Evolutionary conservation across 805 yeast genomes (phyloP).

Genomic region (Lipomyces sp.): DNA sequence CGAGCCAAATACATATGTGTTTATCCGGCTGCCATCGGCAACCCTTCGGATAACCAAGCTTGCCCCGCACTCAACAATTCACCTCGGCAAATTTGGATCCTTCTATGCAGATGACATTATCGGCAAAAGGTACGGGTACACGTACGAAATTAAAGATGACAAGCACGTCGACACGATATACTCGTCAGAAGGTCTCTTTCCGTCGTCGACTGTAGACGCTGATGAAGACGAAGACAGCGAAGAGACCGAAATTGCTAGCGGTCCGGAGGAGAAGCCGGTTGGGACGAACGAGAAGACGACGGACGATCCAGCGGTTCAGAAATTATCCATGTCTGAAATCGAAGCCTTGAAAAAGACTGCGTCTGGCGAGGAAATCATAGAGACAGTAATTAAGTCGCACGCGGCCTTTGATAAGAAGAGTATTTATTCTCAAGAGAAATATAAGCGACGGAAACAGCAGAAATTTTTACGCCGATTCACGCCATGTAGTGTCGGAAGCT

Average conservation of each 20-base stretch:
- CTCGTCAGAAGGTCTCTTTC: slow-evolving; percentile 32
- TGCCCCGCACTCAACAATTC: slow-evolving; percentile 61
- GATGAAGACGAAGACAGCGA: slow-evolving; percentile 38
- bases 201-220: slow-evolving; percentile 27
- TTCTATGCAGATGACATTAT: slow-evolving; percentile 74
- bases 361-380: slow-evolving; percentile 77
- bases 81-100: slow-evolving; percentile 89
- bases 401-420: slow-evolving; percentile 88
- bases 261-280: slow-evolving; percentile 40
- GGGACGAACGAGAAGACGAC: slow-evolving; percentile 66
- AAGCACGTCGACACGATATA: slow-evolving; percentile 40
- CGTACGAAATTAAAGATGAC: slow-evolving; percentile 78
- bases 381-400: slow-evolving; percentile 80
- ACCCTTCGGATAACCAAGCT: slow-evolving; percentile 75
- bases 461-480: slow-evolving; percentile 87
- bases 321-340: slow-evolving; percentile 76
- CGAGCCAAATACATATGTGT: slow-evolving; percentile 56
- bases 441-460: slow-evolving; percentile 86
- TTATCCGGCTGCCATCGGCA: slow-evolving; percentile 81
- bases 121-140: slow-evolving; percentile 84
- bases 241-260: slow-evolving; percentile 44
- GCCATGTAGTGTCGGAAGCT: slow-evolving; percentile 73
- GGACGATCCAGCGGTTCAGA: slow-evolving; percentile 73
- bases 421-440: slow-evolving; percentile 86
- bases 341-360: slow-evolving; percentile 70